Evolutionary conservation across 1,284 basidiomycete genomes (phyloP), one percentile per base, ranked within the genome.

Genomic region (Serendipita sp.): DNA sequence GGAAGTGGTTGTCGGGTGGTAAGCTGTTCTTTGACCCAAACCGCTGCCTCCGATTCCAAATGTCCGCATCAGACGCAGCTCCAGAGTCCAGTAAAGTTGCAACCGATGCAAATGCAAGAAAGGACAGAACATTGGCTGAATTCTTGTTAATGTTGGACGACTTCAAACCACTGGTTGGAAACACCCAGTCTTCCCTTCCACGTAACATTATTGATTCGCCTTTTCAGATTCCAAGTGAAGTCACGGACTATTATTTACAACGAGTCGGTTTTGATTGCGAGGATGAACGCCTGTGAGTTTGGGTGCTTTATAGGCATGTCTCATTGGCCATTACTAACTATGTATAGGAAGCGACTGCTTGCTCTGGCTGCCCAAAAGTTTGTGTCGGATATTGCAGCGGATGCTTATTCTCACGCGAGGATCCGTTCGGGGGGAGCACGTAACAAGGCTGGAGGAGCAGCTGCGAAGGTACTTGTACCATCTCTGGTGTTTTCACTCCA

Each of bases 281-380:
- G 67, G 95, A 99, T 72, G 83, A 92, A 30, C 82, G 93, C 69
- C 73, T 97, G 93, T 95, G 70, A 72, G 85, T 78, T 8, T n/a
- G 22, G 22, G 22, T 22, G 22, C 22, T n/a, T 32, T 8, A 32
- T 61, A 30, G 61, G 8, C 50, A 30, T 45, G 15, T 60, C 41
- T 66, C 66, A 44, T 63, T 62, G 41, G 63, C 44, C 26, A 22
- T 13, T 53, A 47, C 44, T 41, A 47, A 65, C 60, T 35, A 60
- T 62, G 63, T 63, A 12, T 71, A 95, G 92, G 66, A 97, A 96
- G 76, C 87, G 95, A 3, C 82, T 99, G 5, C 78, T 99, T 29
- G 94, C 94, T 0, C 81, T 99, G 34, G 94, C 96, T 1, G 93
- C 95, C 0, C 96, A 99, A 72, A 99, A 99, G 72, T 99, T 99